Base-by-base conservation (phyloP, 352 stramenopile genomes). In the Phytophthora vignae region DNA sequence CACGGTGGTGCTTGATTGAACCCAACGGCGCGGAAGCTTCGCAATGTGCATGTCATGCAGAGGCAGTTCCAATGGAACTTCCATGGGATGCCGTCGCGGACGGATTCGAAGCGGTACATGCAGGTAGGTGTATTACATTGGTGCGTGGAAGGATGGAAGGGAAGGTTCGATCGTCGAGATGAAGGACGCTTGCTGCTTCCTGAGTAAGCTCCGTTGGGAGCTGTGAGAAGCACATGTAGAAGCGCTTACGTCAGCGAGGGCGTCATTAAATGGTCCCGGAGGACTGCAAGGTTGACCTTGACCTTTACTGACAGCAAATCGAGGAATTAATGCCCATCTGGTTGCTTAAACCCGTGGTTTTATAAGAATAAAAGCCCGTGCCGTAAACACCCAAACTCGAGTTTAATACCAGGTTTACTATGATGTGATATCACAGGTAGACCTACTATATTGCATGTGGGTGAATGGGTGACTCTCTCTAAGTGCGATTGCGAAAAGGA, bases 401-500 rank as follows among this genome's bases (percentile, higher is more conserved):
- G 19, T 48, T 9, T 21, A 48, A n/a, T 48, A n/a, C 14, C 40
- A 19, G 14, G 15, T 9, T 19, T 9, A 48, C 40, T n/a, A 21
- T 19, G 14, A 48, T 48, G 40, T 15, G 4, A 48, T 14, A 19
- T n/a, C 14, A n/a, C 12, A 19, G 12, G 4, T 48, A 19, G 0
- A n/a, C 40, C 40, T 21, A 9, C 4, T 7, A 48, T 48, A 48
- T 21, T 48, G 14, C 40, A 48, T 48, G 17, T 48, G 40, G 40
- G 40, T 48, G 40, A 9, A 7, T 48, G 40, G 40, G 14, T 48
- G 40, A 22, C 12, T 55, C 49, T 22, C 25, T 33, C 10, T 74
- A 74, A 71, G 55, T 71, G 40, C 68, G 55, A 71, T 31, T 48
- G 40, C 57, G 46, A 69, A 64, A 48, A 76, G 52, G 46, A 69